Evolutionary conservation across 2,329 filamentous ascomycete genomes (phyloP).

Genomic region (Colletotrichum tamarilloi): DNA sequence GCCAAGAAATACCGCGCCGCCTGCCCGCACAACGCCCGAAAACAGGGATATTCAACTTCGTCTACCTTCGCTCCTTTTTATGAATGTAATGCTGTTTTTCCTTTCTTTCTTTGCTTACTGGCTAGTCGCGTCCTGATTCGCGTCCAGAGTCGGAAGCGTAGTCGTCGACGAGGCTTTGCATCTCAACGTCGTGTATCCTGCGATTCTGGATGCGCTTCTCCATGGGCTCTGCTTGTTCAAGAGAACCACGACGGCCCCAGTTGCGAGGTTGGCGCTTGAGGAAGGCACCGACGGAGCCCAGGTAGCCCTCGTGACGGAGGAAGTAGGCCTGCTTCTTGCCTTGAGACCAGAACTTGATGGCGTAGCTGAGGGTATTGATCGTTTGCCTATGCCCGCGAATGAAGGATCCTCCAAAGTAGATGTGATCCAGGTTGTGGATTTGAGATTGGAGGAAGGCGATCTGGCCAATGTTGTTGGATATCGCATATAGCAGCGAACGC

Average conservation of each 20-base stretch:
- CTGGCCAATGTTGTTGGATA: slow-evolving; percentile 98
- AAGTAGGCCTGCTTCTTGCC: slow-evolving; percentile 97
- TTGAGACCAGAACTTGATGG: slow-evolving; percentile 97
- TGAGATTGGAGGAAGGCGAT: slow-evolving; percentile 98
- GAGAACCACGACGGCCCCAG: slow-evolving; percentile 87
- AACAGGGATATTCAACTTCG: not conserved
- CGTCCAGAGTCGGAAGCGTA: slow-evolving; percentile 33
- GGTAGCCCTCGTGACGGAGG: slow-evolving; percentile 92
- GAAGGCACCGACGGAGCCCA: slow-evolving; percentile 94
- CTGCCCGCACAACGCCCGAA: slow-evolving; percentile 17
- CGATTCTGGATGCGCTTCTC: slow-evolving; percentile 18
- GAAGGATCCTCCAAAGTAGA: slow-evolving; percentile 98
- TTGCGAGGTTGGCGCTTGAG: slow-evolving; percentile 89
- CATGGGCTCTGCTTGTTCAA: slow-evolving; percentile 62
- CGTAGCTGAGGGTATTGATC: slow-evolving; percentile 96
- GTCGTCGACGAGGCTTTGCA: slow-evolving; percentile 35
- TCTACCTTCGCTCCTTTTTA: not conserved
- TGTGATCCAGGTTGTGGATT: slow-evolving; percentile 89
- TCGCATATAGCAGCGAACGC: slow-evolving; percentile 90
- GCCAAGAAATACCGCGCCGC: slow-evolving; percentile 12
- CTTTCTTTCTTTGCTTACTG: not conserved
- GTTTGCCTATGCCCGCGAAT: slow-evolving; percentile 97
- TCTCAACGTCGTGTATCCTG: slow-evolving; percentile 31
- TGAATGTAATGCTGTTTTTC: not conserved
- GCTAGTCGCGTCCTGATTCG: slow-evolving; percentile 19